Evolutionary conservation across 2,329 filamentous ascomycete species (phyloP).

Genomic region (Ophiostoma sp.): DNA sequence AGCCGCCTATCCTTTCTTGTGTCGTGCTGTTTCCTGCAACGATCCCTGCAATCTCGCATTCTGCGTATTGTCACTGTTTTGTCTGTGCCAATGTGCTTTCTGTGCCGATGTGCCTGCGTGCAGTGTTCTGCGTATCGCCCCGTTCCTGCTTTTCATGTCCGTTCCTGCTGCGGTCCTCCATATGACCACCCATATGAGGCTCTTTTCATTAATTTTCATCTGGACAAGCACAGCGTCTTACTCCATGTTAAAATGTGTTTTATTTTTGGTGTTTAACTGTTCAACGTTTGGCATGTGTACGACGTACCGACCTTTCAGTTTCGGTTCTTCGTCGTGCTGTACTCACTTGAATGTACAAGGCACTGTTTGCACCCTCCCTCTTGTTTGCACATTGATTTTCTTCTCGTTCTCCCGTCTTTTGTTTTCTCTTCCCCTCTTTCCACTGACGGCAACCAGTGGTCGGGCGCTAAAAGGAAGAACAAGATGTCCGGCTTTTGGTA

Average conservation of each 20-base stretch:
- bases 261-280: no score
- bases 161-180: background rate
- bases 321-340: background rate
- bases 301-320: background rate
- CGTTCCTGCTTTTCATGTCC: background rate
- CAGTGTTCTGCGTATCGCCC: background rate
- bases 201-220: background rate
- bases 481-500: background rate
- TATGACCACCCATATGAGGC: background rate
- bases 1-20: background rate
- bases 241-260: no score
- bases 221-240: background rate
- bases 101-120: background rate
- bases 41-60: slow-evolving; percentile 14
- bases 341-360: background rate
- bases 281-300: no score
- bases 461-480: background rate
- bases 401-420: background rate
- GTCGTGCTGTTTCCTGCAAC: background rate
- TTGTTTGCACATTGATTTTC: background rate
- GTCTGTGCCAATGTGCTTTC: background rate
- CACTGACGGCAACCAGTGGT: background rate
- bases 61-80: background rate
- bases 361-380: background rate
- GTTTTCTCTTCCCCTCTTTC: background rate